These are phyloP conservation scores for Albifimbria verrucaria DNA, from an alignment of 2,329 filamentous ascomycete species.

Conservation along the genomic window DNA sequence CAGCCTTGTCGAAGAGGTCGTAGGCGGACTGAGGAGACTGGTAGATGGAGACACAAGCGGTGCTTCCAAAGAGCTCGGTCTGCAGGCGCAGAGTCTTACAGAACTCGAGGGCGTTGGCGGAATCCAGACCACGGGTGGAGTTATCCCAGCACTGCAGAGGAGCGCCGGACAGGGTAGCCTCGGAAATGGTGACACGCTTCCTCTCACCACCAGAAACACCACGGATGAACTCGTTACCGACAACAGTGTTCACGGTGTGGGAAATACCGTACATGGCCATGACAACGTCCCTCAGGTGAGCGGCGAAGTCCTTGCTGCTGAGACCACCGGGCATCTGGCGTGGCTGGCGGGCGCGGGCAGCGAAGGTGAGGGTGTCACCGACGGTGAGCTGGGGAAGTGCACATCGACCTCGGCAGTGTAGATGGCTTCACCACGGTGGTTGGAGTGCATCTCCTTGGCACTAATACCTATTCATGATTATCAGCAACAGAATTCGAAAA, in stretches of 20 bases:
- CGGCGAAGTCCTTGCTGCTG: slow-evolving; percentile 46
- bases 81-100: slow-evolving; percentile 58
- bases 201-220: slow-evolving; percentile 52
- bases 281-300: slow-evolving; percentile 62
- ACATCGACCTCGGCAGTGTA: slow-evolving; percentile 80
- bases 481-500: too few species aligned
- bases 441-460: slow-evolving; percentile 67
- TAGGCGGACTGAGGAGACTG: slow-evolving; percentile 48
- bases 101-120: slow-evolving; percentile 64
- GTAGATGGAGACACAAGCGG: slow-evolving; percentile 61
- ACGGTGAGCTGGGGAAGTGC: slow-evolving; percentile 71
- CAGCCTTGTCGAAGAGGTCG: slow-evolving; percentile 62
- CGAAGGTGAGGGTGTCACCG: slow-evolving; percentile 72
- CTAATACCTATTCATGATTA: slow-evolving; percentile 57
- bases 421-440: slow-evolving; percentile 76
- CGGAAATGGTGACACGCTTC: slow-evolving; percentile 35
- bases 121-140: slow-evolving; percentile 61
- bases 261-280: slow-evolving; percentile 70
- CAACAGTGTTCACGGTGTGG: slow-evolving; percentile 64
- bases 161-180: slow-evolving; percentile 28
- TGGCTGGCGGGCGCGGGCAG: slow-evolving; percentile 64
- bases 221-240: slow-evolving; percentile 68
- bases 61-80: slow-evolving; percentile 55
- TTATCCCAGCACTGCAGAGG: slow-evolving; percentile 70
- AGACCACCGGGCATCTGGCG: slow-evolving; percentile 55